Percentiles rank a stretch among this genome's conserved stretches.
These are phyloP conservation scores for Phytophthora rubi DNA, from an alignment of 352 stramenopile species.

Conservation along the genomic window DNA sequence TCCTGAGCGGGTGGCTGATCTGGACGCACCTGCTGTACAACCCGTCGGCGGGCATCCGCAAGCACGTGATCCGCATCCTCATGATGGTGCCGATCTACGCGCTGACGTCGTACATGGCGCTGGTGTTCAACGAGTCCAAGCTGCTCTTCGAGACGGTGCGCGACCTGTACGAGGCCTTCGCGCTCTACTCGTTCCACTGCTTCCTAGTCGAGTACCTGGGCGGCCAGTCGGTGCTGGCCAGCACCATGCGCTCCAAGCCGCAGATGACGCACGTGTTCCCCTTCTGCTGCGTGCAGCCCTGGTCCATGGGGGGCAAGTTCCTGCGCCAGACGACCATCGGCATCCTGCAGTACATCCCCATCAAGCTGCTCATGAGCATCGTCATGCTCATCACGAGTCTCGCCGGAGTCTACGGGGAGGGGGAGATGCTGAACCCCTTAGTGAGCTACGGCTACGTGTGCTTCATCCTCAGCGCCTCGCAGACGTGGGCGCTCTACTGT, in stretches of 20 bases:
- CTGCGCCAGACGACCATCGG: slow-evolving; percentile 92
- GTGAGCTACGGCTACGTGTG: slow-evolving; percentile 90
- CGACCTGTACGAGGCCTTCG: slow-evolving; percentile 94
- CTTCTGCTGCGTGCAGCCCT: slow-evolving; percentile 90
- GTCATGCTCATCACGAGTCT: slow-evolving; percentile 88
- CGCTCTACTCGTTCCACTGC: slow-evolving; percentile 94
- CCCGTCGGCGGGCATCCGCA: slow-evolving; percentile 80
- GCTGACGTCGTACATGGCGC: slow-evolving; percentile 90
- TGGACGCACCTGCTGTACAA: slow-evolving; percentile 91
- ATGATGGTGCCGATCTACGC: slow-evolving; percentile 95
- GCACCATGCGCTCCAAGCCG: slow-evolving; percentile 86
- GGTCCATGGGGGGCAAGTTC: slow-evolving; percentile 94
- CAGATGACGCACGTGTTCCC: slow-evolving; percentile 82
- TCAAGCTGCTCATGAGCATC: slow-evolving; percentile 89
- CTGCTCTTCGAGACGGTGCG: slow-evolving; percentile 91
- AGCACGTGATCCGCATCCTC: slow-evolving; percentile 94
- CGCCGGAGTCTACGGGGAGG: slow-evolving; percentile 89
- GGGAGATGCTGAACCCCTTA: slow-evolving; percentile 86
- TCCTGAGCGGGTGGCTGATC: slow-evolving; percentile 88
- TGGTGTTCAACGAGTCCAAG: slow-evolving; percentile 91
- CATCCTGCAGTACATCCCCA: slow-evolving; percentile 93
- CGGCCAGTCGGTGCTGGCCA: slow-evolving; percentile 80
- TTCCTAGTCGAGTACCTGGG: slow-evolving; percentile 92
- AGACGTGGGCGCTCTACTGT: slow-evolving; percentile 95
- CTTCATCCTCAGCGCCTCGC: slow-evolving; percentile 90